Evolutionary conservation across 345 rosid genomes (phyloP), one percentile per base, ranked within the genome.

Genomic region (Salix udensis): DNA sequence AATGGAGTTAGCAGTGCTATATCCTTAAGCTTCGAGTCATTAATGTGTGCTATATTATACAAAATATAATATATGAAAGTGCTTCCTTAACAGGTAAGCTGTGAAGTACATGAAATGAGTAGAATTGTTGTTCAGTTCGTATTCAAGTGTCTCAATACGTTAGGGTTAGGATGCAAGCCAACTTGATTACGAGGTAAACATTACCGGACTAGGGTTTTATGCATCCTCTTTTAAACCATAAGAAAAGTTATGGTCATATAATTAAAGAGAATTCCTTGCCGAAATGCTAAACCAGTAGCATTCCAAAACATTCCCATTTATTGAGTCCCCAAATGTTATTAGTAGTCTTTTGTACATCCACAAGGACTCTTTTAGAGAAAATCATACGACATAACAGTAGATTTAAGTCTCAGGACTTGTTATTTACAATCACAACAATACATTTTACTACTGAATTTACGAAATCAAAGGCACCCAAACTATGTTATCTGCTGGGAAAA

Each of bases 391-490:
- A 19, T 16, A 46, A 46, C 50, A 46, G 16, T 11, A 14, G 55
- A 50, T 50, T 52, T 19, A 50, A 18, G 55, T 50, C 7, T 50
- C n/a, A 6, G 55, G 55, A 50, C 55, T 16, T 6, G 6, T 18
- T 11, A 13, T 12, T 16, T 50, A 50, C 55, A 31, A n/a, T 30
- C 37, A 30, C 42, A 12, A 14, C 39, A 40, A 28, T 23, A 64
- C 11, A 40, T 60, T 7, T 31, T 28, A 26, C 67, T 14, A 30
- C 36, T 65, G 19, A 2, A 65, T 65, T 67, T 39, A 76, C 46
- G 79, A 81, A 42, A 70, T 31, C 44, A 78, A 48, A 72, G 90
- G 82, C 46, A 88, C 86, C 98, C 97, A 90, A 61, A 89, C 86
- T 2, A 67, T 18, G 77, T 86, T 86, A 75, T 90, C 91, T 0